Conservation (phyloP, 768 basidiomycete genomes). For the Leccinum fibrillosum region DNA sequence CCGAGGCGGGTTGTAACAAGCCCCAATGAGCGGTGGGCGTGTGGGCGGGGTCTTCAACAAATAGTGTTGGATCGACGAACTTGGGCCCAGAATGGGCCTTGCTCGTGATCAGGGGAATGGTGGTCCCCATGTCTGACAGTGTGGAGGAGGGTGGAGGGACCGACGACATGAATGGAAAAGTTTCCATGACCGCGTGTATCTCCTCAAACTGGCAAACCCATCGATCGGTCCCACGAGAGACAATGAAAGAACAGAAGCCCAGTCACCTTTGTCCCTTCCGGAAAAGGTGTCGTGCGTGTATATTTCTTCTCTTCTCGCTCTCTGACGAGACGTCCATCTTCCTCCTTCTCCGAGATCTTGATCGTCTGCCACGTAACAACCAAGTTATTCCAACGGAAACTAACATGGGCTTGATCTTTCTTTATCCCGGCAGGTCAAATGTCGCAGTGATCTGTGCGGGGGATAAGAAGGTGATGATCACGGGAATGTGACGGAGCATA, state of each 20-base stretch:
- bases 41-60: slow-evolving; percentile 27
- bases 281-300: slow-evolving; percentile 66
- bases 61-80: slow-evolving; percentile 2
- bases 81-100: not conserved
- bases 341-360: slow-evolving; percentile 58
- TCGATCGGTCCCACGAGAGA: not conserved
- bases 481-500: slow-evolving; percentile 14
- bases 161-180: slow-evolving; percentile 21
- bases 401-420: slow-evolving; percentile 75
- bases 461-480: slow-evolving; percentile 18
- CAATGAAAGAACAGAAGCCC: not conserved
- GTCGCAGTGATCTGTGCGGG: slow-evolving; percentile 55
- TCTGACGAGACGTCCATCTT: slow-evolving; percentile 56
- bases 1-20: slow-evolving; percentile 57
- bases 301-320: slow-evolving; percentile 63
- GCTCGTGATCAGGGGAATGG: slow-evolving; percentile 9
- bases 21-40: slow-evolving; percentile 56
- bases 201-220: slow-evolving; percentile 59
- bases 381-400: slow-evolving; percentile 59
- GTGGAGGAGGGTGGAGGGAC: slow-evolving; percentile 19
- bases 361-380: slow-evolving; percentile 65
- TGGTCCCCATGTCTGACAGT: slow-evolving; percentile 14
- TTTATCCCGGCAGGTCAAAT: slow-evolving; percentile 66
- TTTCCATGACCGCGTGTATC: slow-evolving; percentile 62
- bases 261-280: slow-evolving; percentile 68